Evolutionary conservation across 176 grass and related monocot species (phyloP), one percentile per base, ranked within the genome.

Genomic region (Poa annua): DNA sequence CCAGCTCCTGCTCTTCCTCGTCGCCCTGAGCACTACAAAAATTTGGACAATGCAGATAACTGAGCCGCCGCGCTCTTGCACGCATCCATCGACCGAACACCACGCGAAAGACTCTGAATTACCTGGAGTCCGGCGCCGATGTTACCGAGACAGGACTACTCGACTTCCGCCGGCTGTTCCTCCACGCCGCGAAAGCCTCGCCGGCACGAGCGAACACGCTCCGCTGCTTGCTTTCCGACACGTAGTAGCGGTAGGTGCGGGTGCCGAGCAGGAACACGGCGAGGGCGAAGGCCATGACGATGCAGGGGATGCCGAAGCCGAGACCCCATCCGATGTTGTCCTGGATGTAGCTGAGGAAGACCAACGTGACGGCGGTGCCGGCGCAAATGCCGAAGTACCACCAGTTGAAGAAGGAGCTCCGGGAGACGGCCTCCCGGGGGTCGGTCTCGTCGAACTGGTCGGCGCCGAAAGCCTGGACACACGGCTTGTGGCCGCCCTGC

Each of bases 401-500:
- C 90, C 87, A 92, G 81, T 89, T 92, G 84, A 92, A 92, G 90
- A 92, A 92, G 29, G 87, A 83, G 71, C 87, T 89, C 87, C 87
- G 10, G 24, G 87, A 89, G 36, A 74, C 50, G 8, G 80, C 57
- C 84, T 92, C 90, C 64, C 70, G 12, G 16, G 90, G 87, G 45
- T 92, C 71, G 67, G 15, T 71, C 74, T 85, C 86, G 79, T 94
- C 87, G 86, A 97, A 97, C 74, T 97, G 95, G 77, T 97, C 92
- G 19, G 95, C 95, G 47, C 95, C 92, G 74, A 97, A 97, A 12
- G 92, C 95, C 73, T 86, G 91, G 6, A 88, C 88, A 56, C 88
- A 90, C 50, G 91, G 91, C 83, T 93, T 90, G 78, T 93, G 88
- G 0, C 85, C 85, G 24, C 91, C 85, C 74, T 93, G 82, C 22